phyloP scores from a whole-genome alignment of 208 protist species.

The Leishmania lainsoni region DNA sequence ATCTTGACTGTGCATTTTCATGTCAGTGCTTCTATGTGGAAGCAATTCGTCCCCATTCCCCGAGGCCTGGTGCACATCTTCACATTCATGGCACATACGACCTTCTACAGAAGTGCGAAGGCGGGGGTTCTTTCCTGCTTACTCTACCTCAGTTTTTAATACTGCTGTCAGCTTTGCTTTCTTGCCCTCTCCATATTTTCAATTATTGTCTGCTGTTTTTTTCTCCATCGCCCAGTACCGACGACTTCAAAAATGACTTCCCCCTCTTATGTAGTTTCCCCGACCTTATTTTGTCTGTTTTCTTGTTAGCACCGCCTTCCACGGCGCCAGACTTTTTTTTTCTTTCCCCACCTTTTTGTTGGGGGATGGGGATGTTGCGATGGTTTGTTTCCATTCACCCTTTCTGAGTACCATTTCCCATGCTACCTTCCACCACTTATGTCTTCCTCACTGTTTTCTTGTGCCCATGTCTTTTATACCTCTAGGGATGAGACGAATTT shows the following conservation, averaged over 20 bases:
- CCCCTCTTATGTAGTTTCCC: neutral
- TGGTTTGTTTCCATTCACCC: neutral
- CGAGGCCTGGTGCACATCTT: neutral
- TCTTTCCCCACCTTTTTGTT: neutral
- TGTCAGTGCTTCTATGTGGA: neutral
- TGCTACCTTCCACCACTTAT: neutral
- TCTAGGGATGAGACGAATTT: neutral
- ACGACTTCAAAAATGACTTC: neutral
- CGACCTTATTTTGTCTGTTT: neutral
- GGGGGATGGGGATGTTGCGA: neutral
- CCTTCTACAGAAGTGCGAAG: neutral
- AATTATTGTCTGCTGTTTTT: constrained; percentile 11
- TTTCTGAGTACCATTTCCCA: neutral
- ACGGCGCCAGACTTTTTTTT: neutral
- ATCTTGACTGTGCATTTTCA: neutral
- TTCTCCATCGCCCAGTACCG: neutral
- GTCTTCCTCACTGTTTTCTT: neutral
- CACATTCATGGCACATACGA: neutral
- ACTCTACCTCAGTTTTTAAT: neutral
- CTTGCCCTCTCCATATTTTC: neutral
- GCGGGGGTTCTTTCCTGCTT: neutral
- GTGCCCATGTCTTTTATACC: neutral
- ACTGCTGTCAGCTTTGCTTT: constrained; percentile 16
- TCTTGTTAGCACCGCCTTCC: neutral
- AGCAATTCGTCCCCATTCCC: neutral